Evolutionary conservation across 1,139 yeast genomes (phyloP), one percentile per base, ranked within the genome.

Genomic region (Blastobotrys aristatus): DNA sequence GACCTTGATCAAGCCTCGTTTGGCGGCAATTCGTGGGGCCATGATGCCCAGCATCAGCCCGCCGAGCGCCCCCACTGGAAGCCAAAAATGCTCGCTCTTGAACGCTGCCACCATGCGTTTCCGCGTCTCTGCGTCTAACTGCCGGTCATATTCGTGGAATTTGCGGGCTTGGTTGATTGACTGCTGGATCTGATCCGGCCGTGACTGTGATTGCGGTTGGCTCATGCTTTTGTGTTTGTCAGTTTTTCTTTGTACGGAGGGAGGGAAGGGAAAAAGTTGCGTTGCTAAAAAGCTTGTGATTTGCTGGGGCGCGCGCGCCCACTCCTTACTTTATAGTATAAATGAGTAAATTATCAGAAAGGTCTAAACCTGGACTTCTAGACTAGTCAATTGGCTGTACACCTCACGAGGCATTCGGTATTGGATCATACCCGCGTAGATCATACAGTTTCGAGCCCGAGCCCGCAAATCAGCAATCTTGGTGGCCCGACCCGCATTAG

Each of bases 361-460:
- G n/a, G n/a, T n/a, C n/a, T 48, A 48, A 6, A 48, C 46, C 14
- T 30, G 44, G 7, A 45, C 51, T 63, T 88, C 96, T 52, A 89
- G 71, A 54, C 77, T 79, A 40, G 88, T 83, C 60, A 89, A 70
- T 46, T 80, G 75, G 57, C 88, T 79, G 64, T 87, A 89, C 0
- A 89, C 82, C 60, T 90, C 97, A 53, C 95, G 76, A 4, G 97
- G 96, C 95, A 92, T 88, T 63, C 86, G 82, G 67, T 87, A 90
- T 67, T 89, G 96, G 35, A 92, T 85, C 83, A 92, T 84, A 48
- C 97, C 97, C 11, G 97, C 96, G 65, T 84, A 94, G 2, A 90
- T 79, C 88, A 90, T 88, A 66, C 95, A 84, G 64, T 88, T 88
- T 63, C 81, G 84, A 3, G 96, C 90, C 53, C 85, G 75, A 43